A percentile compares a stretch with the other conserved stretches of the same genome.
These are phyloP conservation scores for Metschnikowia chrysomelidarum DNA, from an alignment of 805 yeast species.

Conservation along the genomic window DNA sequence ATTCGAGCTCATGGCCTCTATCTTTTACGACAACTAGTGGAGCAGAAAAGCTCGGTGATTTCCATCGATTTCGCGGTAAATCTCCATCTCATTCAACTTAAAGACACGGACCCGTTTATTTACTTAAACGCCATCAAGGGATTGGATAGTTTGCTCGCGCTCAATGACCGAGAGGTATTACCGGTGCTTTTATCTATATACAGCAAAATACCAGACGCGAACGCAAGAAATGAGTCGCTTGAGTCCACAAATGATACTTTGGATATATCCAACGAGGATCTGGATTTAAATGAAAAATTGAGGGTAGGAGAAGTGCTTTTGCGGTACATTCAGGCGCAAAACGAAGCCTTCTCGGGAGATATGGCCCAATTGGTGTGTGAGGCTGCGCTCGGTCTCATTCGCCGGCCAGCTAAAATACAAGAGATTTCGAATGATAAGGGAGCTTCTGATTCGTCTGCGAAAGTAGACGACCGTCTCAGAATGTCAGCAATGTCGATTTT, in stretches of 20 bases:
- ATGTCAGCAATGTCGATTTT: conserved; percentile 86
- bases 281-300: conserved; percentile 62
- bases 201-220: conserved; percentile 4
- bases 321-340: conserved; percentile 51
- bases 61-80: conserved; percentile 53
- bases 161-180: conserved; percentile 37
- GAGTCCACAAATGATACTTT: not conserved
- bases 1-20: conserved; percentile 83
- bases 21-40: conserved; percentile 55
- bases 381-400: conserved; percentile 41
- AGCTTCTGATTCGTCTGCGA: too few relatives aligned
- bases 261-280: not conserved
- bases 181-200: conserved; percentile 34
- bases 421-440: too few relatives aligned
- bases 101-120: conserved; percentile 82
- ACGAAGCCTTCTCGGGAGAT: conserved; percentile 47
- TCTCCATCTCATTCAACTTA: conserved; percentile 61
- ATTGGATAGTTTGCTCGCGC: conserved; percentile 55
- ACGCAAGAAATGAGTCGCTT: conserved; percentile 3
- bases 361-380: conserved; percentile 43
- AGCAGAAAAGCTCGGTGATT: conserved; percentile 49
- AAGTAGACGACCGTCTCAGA: conserved; percentile 59
- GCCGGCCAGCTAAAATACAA: conserved; percentile 23
- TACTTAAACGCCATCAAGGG: conserved; percentile 85
- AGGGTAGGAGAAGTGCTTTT: conserved; percentile 80